Conservation (phyloP, 805 yeast species). For the Cyberlindnera galapagoensis region DNA sequence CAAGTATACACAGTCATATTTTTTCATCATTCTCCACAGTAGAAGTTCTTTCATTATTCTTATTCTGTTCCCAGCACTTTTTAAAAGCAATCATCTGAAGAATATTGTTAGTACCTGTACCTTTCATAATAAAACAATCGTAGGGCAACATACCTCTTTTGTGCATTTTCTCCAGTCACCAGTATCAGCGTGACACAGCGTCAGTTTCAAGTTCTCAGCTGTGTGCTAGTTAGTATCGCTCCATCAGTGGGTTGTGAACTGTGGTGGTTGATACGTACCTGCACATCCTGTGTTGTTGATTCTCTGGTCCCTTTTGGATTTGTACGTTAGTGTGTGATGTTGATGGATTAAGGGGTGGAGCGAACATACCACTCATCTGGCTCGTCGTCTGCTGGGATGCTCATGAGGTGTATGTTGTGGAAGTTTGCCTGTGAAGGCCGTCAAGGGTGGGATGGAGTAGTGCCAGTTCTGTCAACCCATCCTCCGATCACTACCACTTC, state of each 20-base stretch:
- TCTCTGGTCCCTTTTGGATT: slow-evolving; percentile 50
- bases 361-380: slow-evolving; percentile 61
- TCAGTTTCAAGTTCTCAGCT: slow-evolving; percentile 64
- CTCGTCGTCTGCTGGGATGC: too few relatives aligned
- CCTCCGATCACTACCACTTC: too few relatives aligned
- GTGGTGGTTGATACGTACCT: slow-evolving; percentile 27
- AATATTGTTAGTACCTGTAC: slow-evolving; percentile 4
- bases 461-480: too few relatives aligned
- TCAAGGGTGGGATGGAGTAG: too few relatives aligned
- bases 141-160: slow-evolving; percentile 43
- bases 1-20: neutral
- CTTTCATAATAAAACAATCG: neutral
- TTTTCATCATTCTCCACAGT: slow-evolving; percentile 26
- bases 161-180: slow-evolving; percentile 76
- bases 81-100: slow-evolving; percentile 36
- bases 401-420: too few relatives aligned
- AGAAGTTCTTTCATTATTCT: slow-evolving; percentile 33
- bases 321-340: neutral
- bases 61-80: slow-evolving; percentile 35
- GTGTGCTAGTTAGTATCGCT: slow-evolving; percentile 7
- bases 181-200: slow-evolving; percentile 74
- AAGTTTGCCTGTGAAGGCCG: too few relatives aligned
- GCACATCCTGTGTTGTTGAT: slow-evolving; percentile 73
- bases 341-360: too few relatives aligned
- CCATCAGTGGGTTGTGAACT: neutral